Evolutionary conservation across 2,329 filamentous ascomycete species (phyloP).

Genomic region (Ophiostoma ulmi): DNA sequence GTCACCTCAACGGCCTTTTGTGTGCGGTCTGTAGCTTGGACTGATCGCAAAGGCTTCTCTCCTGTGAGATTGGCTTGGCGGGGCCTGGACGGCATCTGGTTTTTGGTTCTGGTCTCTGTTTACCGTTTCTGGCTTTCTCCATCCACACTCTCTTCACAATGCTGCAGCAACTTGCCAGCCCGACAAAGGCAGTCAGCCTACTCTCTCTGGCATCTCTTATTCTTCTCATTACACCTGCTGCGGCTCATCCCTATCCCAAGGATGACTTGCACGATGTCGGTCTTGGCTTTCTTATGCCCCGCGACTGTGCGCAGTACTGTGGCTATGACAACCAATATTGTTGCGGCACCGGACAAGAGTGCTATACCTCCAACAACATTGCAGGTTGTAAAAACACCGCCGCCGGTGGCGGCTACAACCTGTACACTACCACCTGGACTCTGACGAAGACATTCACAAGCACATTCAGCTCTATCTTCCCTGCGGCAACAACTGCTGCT

Average conservation of each 20-base stretch:
- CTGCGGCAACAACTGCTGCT: conserved; percentile 37
- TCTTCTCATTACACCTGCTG: conserved; percentile 29
- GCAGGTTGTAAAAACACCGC: conserved; percentile 46
- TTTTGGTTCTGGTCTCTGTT: conserved; percentile 4
- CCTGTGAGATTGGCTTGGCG: conserved; percentile 16
- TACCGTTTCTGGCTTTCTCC: not conserved
- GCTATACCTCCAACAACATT: conserved; percentile 48
- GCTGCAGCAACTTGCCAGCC: conserved; percentile 13
- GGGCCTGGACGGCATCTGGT: conserved; percentile 13
- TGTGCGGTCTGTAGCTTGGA: not conserved
- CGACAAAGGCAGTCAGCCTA: conserved; percentile 5
- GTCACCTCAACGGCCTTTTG: not conserved
- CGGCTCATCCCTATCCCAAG: conserved; percentile 47
- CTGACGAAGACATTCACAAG: conserved; percentile 56
- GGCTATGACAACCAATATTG: conserved; percentile 53
- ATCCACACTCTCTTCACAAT: conserved; percentile 11
- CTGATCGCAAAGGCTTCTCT: conserved; percentile 9
- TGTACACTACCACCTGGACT: conserved; percentile 56
- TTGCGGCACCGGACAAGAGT: conserved; percentile 46
- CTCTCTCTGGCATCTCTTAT: conserved; percentile 16
- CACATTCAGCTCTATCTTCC: conserved; percentile 49
- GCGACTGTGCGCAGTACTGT: conserved; percentile 50
- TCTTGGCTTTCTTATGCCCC: conserved; percentile 47
- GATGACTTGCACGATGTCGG: conserved; percentile 46
- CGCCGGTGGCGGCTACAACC: conserved; percentile 32